Evolutionary conservation across 805 yeast species (phyloP).

Genomic region (Trichomonascus vanleenenianus): DNA sequence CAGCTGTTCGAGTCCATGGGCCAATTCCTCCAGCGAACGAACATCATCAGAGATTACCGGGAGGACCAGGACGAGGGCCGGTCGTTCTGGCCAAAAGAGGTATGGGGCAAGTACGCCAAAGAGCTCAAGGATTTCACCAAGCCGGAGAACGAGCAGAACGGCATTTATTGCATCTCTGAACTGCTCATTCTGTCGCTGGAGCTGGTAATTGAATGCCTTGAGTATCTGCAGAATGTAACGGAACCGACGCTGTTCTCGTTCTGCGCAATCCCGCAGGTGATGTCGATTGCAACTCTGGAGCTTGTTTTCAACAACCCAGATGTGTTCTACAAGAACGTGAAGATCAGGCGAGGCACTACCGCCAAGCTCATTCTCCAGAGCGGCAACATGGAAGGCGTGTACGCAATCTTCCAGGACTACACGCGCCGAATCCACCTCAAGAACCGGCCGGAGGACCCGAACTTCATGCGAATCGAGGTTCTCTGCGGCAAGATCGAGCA

Average conservation of each 20-base stretch:
- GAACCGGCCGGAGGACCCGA: constrained; percentile 75
- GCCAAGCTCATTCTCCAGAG: constrained; percentile 66
- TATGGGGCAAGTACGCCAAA: constrained; percentile 78
- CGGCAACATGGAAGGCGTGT: constrained; percentile 67
- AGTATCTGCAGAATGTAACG: constrained; percentile 63
- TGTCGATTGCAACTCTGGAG: constrained; percentile 95
- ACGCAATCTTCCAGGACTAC: constrained; percentile 67
- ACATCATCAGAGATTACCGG: constrained; percentile 88
- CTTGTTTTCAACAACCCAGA: constrained; percentile 72
- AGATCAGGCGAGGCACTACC: constrained; percentile 86
- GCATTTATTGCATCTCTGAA: constrained; percentile 71
- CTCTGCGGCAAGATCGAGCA: constrained; percentile 85
- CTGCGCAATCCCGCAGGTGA: constrained; percentile 97
- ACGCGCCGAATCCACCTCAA: constrained; percentile 69
- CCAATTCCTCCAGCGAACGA: constrained; percentile 87
- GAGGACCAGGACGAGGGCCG: constrained; percentile 91
- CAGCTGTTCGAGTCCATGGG: constrained; percentile 82
- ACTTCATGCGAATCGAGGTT: constrained; percentile 74
- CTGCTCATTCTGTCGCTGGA: constrained; percentile 69
- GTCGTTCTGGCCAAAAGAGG: constrained; percentile 92
- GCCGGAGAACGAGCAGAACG: constrained; percentile 43
- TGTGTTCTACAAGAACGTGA: constrained; percentile 65
- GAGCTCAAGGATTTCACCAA: constrained; percentile 49
- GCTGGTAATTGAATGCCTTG: constrained; percentile 70
- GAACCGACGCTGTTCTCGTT: constrained; percentile 83